Evolutionary conservation across 192 early-diverging fungal species (phyloP).

Genomic region (Umbelopsis ramanniana): DNA sequence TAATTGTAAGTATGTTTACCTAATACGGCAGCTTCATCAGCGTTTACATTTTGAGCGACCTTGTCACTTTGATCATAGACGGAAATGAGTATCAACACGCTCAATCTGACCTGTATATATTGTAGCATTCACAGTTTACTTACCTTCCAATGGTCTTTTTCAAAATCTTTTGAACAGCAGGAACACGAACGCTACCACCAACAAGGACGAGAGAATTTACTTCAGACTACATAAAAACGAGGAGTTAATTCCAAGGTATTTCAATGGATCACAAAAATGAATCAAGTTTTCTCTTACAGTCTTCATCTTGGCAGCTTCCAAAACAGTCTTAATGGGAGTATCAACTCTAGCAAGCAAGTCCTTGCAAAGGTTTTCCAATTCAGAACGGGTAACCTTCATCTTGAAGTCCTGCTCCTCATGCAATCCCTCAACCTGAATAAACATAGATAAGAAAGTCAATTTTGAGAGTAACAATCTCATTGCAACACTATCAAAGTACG

Average conservation of each 20-base stretch:
- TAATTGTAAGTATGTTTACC: slow-evolving; percentile 35
- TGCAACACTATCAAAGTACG: slow-evolving; percentile 14
- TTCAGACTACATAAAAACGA: slow-evolving; percentile 46
- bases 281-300: slow-evolving; percentile 41
- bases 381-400: slow-evolving; percentile 70
- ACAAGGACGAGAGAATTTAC: slow-evolving; percentile 91
- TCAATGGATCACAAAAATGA: too few relatives aligned
- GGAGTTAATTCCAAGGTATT: not conserved
- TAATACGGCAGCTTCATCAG: slow-evolving; percentile 93
- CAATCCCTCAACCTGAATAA: slow-evolving; percentile 77
- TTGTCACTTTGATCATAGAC: slow-evolving; percentile 50
- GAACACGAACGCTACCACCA: slow-evolving; percentile 91
- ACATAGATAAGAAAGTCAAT: not conserved
- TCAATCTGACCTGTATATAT: too few relatives aligned
- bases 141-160: slow-evolving; percentile 71
- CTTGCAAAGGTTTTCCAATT: slow-evolving; percentile 73
- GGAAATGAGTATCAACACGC: too few relatives aligned
- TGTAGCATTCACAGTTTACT: not conserved
- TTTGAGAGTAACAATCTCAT: not conserved
- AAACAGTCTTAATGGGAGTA: slow-evolving; percentile 73
- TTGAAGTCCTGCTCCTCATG: slow-evolving; percentile 88
- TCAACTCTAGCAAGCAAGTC: slow-evolving; percentile 73
- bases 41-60: slow-evolving; percentile 94
- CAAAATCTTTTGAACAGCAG: slow-evolving; percentile 79
- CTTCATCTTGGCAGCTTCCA: slow-evolving; percentile 68